Evolutionary conservation across 371 early-diverging fungal species (phyloP), one percentile per base, ranked within the genome.

Genomic region (Lichtheimia ramosa): DNA sequence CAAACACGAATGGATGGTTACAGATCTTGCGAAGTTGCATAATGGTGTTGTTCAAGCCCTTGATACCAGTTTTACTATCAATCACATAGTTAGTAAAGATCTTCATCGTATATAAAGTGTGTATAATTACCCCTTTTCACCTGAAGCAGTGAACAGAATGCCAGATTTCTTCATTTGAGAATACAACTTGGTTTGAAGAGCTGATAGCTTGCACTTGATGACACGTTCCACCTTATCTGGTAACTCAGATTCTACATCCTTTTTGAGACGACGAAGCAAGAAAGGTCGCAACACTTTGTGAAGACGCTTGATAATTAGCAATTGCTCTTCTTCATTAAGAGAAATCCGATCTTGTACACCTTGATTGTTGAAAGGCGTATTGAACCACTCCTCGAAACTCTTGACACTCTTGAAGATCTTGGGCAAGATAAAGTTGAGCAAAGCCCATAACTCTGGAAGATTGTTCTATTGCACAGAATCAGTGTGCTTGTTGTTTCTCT

Each of bases 11-110:
- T 15, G 99, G 99, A 79, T 99, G 99, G 70, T 98, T 99, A 71
- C 99, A 98, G 62, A 98, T 92, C 75, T 99, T 99, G 43, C 99
- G 88, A 41, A 99, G 85, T 75, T 99, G 98, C 99, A 99, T 98
- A 58, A 99, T 90, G 2, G 94, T 88, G 81, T 99, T 99, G 77
- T 91, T 95, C 53, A 97, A 73, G 28, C 93, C 92, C 63, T 91
- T 91, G 61, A 89, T 83, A 23, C 88, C 88, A 8, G 83, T 77
- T 55, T 67, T 69, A 13, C 76, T 74, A 56, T 15, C 7, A 39
- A 16, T 15, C 34, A 8, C 10, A 8, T 34, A 34, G n/a, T 34
- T 34, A 34, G 34, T 10, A 34, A 34, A 10, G 0, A 34, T 5
- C 10, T n/a, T 8, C 34, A 34, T 8, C 2, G 10, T 34, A 34